Conservation (phyloP, 352 stramenopile genomes). For the Phytophthora pseudosyringae region DNA sequence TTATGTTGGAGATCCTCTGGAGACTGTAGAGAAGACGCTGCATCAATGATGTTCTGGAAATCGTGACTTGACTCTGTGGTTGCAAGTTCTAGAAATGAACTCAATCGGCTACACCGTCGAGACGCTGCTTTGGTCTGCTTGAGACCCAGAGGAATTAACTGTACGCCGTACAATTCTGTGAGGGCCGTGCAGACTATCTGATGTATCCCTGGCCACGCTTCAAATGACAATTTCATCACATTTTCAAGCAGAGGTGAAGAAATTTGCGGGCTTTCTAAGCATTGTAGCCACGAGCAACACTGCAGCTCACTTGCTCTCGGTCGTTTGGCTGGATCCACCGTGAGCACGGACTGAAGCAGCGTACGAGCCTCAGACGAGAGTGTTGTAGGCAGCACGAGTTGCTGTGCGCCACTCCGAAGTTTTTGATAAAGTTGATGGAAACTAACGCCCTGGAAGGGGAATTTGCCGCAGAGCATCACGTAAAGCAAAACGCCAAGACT, state of each 20-base stretch:
- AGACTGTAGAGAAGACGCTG: not conserved
- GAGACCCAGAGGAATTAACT: constrained; percentile 3
- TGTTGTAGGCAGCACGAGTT: constrained; percentile 31
- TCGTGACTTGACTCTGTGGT: not conserved
- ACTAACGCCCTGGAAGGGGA: constrained; percentile 55
- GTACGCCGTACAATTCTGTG: constrained; percentile 24
- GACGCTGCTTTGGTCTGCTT: not conserved
- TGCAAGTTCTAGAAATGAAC: constrained; percentile 26
- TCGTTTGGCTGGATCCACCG: constrained; percentile 49
- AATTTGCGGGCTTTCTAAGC: not conserved
- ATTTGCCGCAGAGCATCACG: constrained; percentile 63
- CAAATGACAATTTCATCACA: constrained; percentile 13
- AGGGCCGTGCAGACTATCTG: constrained; percentile 15
- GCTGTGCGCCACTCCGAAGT: constrained; percentile 34
- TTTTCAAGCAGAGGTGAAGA: constrained; percentile 3
- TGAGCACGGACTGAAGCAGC: constrained; percentile 54
- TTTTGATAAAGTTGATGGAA: constrained; percentile 46
- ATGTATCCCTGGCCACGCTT: constrained; percentile 10
- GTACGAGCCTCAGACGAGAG: constrained; percentile 50
- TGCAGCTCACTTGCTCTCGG: constrained; percentile 42
- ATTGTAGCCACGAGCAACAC: constrained; percentile 46
- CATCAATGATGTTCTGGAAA: constrained; percentile 9
- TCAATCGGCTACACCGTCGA: constrained; percentile 8
- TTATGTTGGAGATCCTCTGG: constrained; percentile 4
- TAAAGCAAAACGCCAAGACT: constrained; percentile 75